A percentile compares a stretch with the other conserved stretches of the same genome.
These are phyloP conservation scores for Orbilia javanica DNA, from an alignment of 2,329 filamentous ascomycete species.

Conservation along the genomic window DNA sequence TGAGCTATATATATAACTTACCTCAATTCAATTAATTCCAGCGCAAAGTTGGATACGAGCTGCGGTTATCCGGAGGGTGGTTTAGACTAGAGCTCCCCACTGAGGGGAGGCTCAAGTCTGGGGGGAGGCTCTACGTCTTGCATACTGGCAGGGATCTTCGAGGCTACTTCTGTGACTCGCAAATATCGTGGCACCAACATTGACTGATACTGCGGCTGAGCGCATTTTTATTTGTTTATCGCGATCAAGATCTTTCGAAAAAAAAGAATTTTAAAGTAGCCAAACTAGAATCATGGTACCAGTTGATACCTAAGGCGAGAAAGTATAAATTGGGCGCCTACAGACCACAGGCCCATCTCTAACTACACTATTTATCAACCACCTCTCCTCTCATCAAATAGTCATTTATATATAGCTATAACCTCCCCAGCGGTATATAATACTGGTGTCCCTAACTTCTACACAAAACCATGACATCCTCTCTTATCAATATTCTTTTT, in stretches of 20 bases:
- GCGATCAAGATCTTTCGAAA: neutral
- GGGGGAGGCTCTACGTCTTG: too few species aligned
- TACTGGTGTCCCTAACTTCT: neutral
- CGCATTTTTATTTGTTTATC: neutral
- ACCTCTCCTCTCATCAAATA: too few species aligned
- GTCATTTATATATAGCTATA: too few species aligned
- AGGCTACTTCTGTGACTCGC: too few species aligned
- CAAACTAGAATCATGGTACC: neutral
- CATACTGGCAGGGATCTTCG: too few species aligned
- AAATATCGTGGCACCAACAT: constrained; percentile 5
- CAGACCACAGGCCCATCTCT: neutral
- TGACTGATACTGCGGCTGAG: neutral
- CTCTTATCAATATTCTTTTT: neutral
- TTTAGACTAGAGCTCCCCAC: neutral
- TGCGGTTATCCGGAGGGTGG: too few species aligned
- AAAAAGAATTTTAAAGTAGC: too few species aligned
- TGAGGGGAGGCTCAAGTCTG: neutral
- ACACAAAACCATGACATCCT: neutral
- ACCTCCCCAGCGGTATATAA: neutral
- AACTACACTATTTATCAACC: too few species aligned
- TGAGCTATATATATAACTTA: constrained; percentile 10
- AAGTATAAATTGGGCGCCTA: neutral
- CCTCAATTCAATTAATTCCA: neutral
- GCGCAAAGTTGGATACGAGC: too few species aligned
- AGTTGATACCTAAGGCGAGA: neutral